Percentiles rank a stretch among this genome's conserved stretches.
These are phyloP conservation scores for Kazachstania sp. DNA, from an alignment of 1,139 yeast species.

Conservation along the genomic window DNA sequence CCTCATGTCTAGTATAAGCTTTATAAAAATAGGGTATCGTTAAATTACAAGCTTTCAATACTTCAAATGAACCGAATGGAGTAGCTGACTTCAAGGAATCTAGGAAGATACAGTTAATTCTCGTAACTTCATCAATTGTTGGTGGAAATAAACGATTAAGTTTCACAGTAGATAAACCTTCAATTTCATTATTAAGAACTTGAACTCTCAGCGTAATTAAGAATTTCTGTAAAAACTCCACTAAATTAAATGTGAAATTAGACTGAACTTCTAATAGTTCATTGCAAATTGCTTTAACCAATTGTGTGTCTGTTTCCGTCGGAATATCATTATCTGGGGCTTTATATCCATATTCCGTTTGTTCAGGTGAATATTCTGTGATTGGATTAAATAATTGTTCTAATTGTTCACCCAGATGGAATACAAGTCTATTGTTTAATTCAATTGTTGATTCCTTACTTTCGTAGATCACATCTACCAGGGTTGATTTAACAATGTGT, in stretches of 20 bases:
- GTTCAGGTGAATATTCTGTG: conserved; percentile 86
- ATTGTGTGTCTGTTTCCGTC: conserved; percentile 28
- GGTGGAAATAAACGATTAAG: conserved; percentile 83
- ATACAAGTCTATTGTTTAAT: conserved; percentile 65
- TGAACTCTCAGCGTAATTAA: conserved; percentile 70
- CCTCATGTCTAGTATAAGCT: conserved; percentile 89
- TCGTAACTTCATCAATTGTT: conserved; percentile 84
- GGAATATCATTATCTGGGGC: conserved; percentile 26
- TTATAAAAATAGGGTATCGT: conserved; percentile 85
- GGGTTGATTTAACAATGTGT: conserved; percentile 45
- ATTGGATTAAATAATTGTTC: conserved; percentile 86
- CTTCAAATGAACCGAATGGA: conserved; percentile 63
- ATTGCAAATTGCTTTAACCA: conserved; percentile 43
- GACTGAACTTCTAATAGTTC: conserved; percentile 68
- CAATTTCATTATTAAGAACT: conserved; percentile 50
- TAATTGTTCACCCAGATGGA: conserved; percentile 69
- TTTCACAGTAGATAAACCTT: conserved; percentile 45
- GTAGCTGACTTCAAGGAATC: conserved; percentile 64
- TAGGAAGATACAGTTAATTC: conserved; percentile 75
- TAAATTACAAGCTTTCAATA: conserved; percentile 67
- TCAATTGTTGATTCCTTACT: conserved; percentile 45
- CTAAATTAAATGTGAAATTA: conserved; percentile 61
- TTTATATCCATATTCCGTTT: conserved; percentile 57
- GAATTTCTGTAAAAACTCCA: conserved; percentile 66
- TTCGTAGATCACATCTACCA: conserved; percentile 69